These are phyloP conservation scores for Colletotrichum plurivorum DNA, from an alignment of 2,329 filamentous ascomycete genomes.

Conservation along the genomic window DNA sequence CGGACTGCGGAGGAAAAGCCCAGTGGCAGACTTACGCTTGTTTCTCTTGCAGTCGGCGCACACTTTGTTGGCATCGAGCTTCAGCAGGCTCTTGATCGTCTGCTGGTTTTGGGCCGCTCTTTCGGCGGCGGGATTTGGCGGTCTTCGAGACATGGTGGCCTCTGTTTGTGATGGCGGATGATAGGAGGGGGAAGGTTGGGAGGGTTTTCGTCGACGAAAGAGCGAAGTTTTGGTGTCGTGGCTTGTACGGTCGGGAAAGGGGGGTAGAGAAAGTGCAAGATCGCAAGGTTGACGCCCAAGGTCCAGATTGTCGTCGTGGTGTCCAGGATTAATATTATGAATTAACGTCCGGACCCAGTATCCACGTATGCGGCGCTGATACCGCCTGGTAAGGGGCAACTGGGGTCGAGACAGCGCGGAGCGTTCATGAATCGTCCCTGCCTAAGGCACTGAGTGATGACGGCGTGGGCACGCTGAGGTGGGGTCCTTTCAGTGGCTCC, in stretches of 20 bases:
- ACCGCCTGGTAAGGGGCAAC: constrained; percentile 38
- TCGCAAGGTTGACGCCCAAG: constrained; percentile 33
- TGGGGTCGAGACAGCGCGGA: constrained; percentile 25
- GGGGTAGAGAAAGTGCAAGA: constrained; percentile 12
- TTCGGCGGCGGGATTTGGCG: constrained; percentile 84
- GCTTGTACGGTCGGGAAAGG: constrained; percentile 6
- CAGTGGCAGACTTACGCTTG: constrained; percentile 80
- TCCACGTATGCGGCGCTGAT: constrained; percentile 33
- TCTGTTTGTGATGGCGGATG: constrained; percentile 11
- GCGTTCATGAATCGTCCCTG: constrained; percentile 23
- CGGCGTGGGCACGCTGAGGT: constrained; percentile 22
- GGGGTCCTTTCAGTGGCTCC: constrained; percentile 21
- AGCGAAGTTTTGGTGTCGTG: not conserved
- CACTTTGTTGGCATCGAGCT: constrained; percentile 94
- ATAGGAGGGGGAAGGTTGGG: not conserved
- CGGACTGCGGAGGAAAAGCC: not conserved
- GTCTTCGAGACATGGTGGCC: constrained; percentile 80
- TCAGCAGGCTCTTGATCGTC: constrained; percentile 94
- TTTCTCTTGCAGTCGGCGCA: constrained; percentile 99
- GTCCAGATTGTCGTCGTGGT: constrained; percentile 20
- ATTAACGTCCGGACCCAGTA: constrained; percentile 8
- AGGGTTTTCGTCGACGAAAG: too few species aligned
- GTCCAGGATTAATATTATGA: constrained; percentile 34
- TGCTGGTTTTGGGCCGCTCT: constrained; percentile 93
- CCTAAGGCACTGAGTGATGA: constrained; percentile 40